These are phyloP conservation scores for Didymella segeticola DNA, from an alignment of 2,329 filamentous ascomycete species.

Conservation along the genomic window DNA sequence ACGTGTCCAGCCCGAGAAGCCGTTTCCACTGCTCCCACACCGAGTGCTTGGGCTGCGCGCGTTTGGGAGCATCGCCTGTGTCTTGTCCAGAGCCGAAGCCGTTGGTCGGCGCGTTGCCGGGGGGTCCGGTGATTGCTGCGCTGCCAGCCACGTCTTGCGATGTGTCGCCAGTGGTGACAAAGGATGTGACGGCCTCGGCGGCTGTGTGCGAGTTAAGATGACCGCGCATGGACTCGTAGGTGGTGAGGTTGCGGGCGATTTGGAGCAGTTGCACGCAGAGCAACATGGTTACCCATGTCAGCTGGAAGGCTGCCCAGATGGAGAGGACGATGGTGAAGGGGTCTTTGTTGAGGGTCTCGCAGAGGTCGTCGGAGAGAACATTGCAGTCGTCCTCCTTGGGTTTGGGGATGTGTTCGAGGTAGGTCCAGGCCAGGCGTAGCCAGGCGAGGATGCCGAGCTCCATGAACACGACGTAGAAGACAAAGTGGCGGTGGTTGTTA, in stretches of 20 bases:
- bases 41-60: slow-evolving; percentile 65
- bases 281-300: slow-evolving; percentile 97
- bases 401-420: slow-evolving; percentile 67
- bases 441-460: slow-evolving; percentile 76
- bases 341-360: slow-evolving; percentile 78
- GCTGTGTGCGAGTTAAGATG: slow-evolving; percentile 66
- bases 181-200: slow-evolving; percentile 69
- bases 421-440: slow-evolving; percentile 74
- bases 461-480: slow-evolving; percentile 83
- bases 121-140: slow-evolving; percentile 4
- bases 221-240: slow-evolving; percentile 94
- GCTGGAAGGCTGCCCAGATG: slow-evolving; percentile 81
- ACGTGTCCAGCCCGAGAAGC: slow-evolving; percentile 88
- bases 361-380: slow-evolving; percentile 76
- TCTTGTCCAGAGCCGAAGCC: slow-evolving; percentile 70
- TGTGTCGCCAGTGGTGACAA: slow-evolving; percentile 74
- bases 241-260: slow-evolving; percentile 90
- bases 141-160: slow-evolving; percentile 61
- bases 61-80: slow-evolving; percentile 46
- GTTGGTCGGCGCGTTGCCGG: slow-evolving; percentile 46
- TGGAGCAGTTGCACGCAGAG: slow-evolving; percentile 93
- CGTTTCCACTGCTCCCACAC: slow-evolving; percentile 81
- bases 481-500: slow-evolving; percentile 96
- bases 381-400: slow-evolving; percentile 67
- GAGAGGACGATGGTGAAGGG: slow-evolving; percentile 81